Percentiles rank a stretch among this genome's conserved stretches.
phyloP scores from a whole-genome alignment of 2,329 filamentous ascomycete species.

The Xylaria sp. region DNA sequence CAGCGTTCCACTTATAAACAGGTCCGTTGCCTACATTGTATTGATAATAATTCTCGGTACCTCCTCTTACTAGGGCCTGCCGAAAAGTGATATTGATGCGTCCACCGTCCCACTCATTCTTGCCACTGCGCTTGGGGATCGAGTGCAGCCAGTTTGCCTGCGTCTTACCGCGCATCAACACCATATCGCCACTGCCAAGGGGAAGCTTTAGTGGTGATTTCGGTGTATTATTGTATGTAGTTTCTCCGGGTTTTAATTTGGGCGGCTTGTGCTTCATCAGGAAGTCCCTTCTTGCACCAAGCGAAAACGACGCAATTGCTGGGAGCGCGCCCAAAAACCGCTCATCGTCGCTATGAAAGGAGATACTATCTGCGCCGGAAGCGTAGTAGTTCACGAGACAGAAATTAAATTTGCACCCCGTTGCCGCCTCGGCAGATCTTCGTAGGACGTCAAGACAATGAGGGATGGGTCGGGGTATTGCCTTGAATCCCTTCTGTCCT shows the following conservation, averaged over 20 bases:
- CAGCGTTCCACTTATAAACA: constrained; percentile 71
- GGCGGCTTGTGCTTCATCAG: constrained; percentile 78
- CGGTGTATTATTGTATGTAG: constrained; percentile 39
- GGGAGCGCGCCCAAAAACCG: constrained; percentile 73
- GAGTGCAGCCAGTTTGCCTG: constrained; percentile 80
- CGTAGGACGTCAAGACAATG: constrained; percentile 70
- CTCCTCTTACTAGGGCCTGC: constrained; percentile 70
- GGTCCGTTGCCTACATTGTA: constrained; percentile 78
- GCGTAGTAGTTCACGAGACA: constrained; percentile 85
- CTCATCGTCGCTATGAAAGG: constrained; percentile 83
- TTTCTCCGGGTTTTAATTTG: constrained; percentile 22
- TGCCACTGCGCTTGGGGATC: constrained; percentile 74
- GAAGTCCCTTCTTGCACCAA: constrained; percentile 77
- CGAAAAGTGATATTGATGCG: constrained; percentile 81
- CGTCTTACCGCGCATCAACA: constrained; percentile 78
- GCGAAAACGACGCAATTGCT: constrained; percentile 75
- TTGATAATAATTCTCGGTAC: constrained; percentile 83
- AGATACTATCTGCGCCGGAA: constrained; percentile 76
- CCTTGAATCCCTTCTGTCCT: constrained; percentile 8
- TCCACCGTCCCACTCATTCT: constrained; percentile 65
- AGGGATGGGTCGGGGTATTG: constrained; percentile 70
- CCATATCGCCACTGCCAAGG: constrained; percentile 75
- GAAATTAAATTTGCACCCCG: constrained; percentile 75
- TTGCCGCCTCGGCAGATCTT: constrained; percentile 67
- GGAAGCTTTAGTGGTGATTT: constrained; percentile 51